Conservation (phyloP, 306 rosid species). For the Acmispon strigosus region DNA sequence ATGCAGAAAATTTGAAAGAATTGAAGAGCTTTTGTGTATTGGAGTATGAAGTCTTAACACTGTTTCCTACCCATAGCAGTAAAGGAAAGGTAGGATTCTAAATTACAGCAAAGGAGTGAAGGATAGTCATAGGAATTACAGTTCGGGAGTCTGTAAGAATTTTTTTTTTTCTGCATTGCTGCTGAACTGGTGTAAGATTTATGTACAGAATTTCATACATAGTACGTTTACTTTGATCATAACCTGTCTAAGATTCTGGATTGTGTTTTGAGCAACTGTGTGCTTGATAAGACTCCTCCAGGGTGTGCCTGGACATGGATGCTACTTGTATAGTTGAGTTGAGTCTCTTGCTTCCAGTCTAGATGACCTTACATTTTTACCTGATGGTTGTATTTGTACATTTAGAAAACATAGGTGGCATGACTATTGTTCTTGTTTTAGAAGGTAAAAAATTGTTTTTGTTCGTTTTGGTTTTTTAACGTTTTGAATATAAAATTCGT, state of each 20-base stretch:
- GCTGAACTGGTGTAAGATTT: conserved; percentile 1
- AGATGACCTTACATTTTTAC: background rate
- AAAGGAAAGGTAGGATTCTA: background rate
- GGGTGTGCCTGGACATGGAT: background rate
- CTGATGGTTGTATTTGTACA: background rate
- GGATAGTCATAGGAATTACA: conserved; percentile 15
- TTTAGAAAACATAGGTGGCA: background rate
- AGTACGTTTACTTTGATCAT: background rate
- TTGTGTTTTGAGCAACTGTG: background rate
- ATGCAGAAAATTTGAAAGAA: conserved; percentile 18
- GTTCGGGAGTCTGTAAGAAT: conserved; percentile 2
- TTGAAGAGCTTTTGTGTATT: conserved; percentile 6
- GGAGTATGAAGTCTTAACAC: conserved; percentile 2
- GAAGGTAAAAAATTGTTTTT: too few relatives aligned
- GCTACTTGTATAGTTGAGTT: background rate
- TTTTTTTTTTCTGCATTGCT: background rate
- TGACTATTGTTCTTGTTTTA: too few relatives aligned
- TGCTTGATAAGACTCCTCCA: background rate
- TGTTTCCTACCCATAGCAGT: conserved; percentile 18
- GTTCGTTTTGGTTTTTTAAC: too few relatives aligned
- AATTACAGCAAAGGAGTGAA: background rate
- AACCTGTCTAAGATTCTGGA: background rate
- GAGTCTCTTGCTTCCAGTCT: background rate
- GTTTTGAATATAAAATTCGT: too few relatives aligned
- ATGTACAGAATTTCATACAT: conserved; percentile 19